phyloP scores from a whole-genome alignment of 2,329 filamentous ascomycete genomes.

The Neoscytalidium dimidiatum region DNA sequence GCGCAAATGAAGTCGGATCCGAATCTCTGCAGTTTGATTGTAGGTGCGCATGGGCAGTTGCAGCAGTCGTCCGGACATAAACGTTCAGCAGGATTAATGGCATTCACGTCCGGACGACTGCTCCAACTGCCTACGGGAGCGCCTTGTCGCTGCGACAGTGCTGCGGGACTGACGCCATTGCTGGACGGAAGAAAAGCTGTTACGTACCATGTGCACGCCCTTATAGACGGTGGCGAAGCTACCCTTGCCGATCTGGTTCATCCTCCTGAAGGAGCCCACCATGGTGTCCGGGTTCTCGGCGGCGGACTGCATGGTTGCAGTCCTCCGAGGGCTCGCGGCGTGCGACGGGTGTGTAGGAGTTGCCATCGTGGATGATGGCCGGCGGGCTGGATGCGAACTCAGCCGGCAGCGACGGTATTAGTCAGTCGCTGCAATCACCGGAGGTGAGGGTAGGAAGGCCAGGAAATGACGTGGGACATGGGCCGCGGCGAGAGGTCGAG shows the following conservation, averaged over 20 bases:
- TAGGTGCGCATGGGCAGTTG: too few species aligned
- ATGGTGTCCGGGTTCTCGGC: constrained; percentile 27
- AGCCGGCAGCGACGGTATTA: constrained; percentile 9
- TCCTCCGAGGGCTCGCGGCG: constrained; percentile 10
- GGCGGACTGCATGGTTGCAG: constrained; percentile 14
- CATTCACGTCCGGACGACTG: too few species aligned
- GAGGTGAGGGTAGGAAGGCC: constrained; percentile 16
- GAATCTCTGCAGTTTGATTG: too few species aligned
- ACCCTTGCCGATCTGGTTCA: constrained; percentile 91
- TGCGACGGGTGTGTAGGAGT: constrained; percentile 14
- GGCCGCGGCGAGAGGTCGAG: constrained; percentile 9
- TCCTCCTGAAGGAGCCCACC: constrained; percentile 78
- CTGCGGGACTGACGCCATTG: too few species aligned
- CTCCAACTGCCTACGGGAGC: too few species aligned
- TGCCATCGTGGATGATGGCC: constrained; percentile 11
- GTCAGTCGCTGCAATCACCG: constrained; percentile 19
- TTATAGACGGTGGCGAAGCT: constrained; percentile 97
- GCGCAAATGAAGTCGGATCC: too few species aligned
- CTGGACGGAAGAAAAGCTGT: constrained; percentile 5
- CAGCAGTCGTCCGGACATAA: too few species aligned
- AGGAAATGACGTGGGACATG: constrained; percentile 18
- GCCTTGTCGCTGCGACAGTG: too few species aligned
- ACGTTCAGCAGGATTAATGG: too few species aligned
- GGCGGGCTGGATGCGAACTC: constrained; percentile 6
- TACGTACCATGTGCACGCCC: constrained; percentile 77